Conservation (phyloP, 2,329 filamentous ascomycete genomes). For the Thelonectria blattea region DNA sequence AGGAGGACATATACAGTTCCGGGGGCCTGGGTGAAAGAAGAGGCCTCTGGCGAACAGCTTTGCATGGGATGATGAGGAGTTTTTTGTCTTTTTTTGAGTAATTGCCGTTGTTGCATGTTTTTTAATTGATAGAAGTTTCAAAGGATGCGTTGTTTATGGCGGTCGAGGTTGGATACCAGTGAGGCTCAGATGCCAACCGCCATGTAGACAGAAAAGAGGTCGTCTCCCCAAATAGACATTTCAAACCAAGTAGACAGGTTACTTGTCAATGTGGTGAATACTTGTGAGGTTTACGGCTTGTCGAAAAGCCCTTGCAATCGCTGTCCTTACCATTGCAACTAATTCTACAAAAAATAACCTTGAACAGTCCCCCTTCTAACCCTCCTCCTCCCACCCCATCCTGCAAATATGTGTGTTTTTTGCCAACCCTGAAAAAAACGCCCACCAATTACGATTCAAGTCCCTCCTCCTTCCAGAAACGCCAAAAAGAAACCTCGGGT, state of each 20-base stretch:
- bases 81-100: slow-evolving; percentile 18
- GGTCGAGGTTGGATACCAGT: not conserved
- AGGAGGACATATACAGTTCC: slow-evolving; percentile 15
- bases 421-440: not conserved
- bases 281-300: too few relatives aligned
- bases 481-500: too few relatives aligned
- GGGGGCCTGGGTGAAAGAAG: not conserved
- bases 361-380: not conserved
- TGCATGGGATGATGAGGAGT: slow-evolving; percentile 37
- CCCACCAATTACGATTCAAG: not conserved
- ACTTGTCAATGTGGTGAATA: too few relatives aligned
- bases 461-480: not conserved
- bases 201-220: not conserved
- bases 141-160: not conserved
- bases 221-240: too few relatives aligned
- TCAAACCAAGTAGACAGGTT: too few relatives aligned
- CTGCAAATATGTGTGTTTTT: not conserved
- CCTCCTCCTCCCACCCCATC: not conserved
- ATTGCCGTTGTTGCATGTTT: slow-evolving; percentile 23
- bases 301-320: too few relatives aligned
- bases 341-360: too few relatives aligned
- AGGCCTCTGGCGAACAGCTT: slow-evolving; percentile 12
- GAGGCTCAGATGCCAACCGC: not conserved
- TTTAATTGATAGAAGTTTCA: slow-evolving; percentile 11
- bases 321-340: too few relatives aligned